Base-by-base conservation (phyloP, 805 yeast species). In the Yamadazyma ubonensis region DNA sequence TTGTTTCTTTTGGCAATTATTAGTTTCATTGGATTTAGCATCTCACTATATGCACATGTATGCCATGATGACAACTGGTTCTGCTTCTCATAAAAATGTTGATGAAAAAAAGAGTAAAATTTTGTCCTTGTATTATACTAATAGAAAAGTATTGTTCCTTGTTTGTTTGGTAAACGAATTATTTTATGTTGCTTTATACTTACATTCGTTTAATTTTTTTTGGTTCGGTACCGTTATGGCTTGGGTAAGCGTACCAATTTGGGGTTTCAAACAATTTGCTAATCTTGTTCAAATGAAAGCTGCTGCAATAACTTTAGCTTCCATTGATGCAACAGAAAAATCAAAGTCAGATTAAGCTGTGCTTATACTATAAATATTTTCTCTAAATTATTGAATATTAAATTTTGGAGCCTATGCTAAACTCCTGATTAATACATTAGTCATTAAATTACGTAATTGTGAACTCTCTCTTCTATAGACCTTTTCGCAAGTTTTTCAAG, bases 11-110 rank as follows among this genome's bases (percentile, higher is more conserved):
- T 90, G 91, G 81, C 99, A 93, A 67, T 52, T 86, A 18, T 71
- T 93, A 51, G 81, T 90, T 36, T 84, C 95, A 8, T 70, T 93
- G 52, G 95, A 86, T 50, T 74, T 93, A 53, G 89, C 97, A 2
- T 85, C 95, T 38, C 99, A 93, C 61, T 93, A 93, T 67, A 86
- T 93, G 86, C 99, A 93, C 68, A 93, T 93, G 99, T 90, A 90
- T 62, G 96, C 98, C 29, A 85, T 88, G 67, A 70, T 90, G 52
- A 75, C 81, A 38, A 70, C 80, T 27, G 98, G 98, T 14, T 80
- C 85, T 3, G 59, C 76, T 7, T 79, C 90, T 30, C 99, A 93
- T 67, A 93, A 93, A 70, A 76, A 78, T 46, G 84, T 95, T 40
- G 83, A 79, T 41, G 74, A 79, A 53, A 79, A 81, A 50, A 74